These are phyloP conservation scores for Megacollybia platyphylla DNA, from an alignment of 1,284 basidiomycete genomes.

Conservation along the genomic window DNA sequence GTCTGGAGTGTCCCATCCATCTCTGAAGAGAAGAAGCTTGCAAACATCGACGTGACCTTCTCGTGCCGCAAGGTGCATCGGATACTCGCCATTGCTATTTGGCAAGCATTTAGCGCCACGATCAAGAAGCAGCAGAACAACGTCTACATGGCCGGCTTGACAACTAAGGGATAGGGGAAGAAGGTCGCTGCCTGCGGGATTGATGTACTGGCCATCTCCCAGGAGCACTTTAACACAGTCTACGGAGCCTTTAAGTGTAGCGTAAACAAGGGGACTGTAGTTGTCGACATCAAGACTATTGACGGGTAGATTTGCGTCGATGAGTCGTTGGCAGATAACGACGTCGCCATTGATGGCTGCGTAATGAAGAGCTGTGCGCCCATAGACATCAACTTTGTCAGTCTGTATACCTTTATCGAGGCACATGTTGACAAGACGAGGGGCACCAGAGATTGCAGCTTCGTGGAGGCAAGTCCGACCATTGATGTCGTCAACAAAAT, in stretches of 20 bases:
- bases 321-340: conserved; percentile 63
- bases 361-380: conserved; percentile 90
- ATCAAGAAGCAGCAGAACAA: conserved; percentile 68
- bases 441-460: conserved; percentile 75
- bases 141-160: conserved; percentile 79
- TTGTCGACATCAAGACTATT: conserved; percentile 84
- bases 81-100: conserved; percentile 92
- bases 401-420: conserved; percentile 61
- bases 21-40: conserved; percentile 58
- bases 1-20: conserved; percentile 84
- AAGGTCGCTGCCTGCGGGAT: conserved; percentile 55
- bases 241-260: conserved; percentile 78
- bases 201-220: conserved; percentile 48
- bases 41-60: conserved; percentile 86
- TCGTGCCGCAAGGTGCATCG: conserved; percentile 95
- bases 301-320: conserved; percentile 57
- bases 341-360: conserved; percentile 89
- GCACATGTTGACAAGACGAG: conserved; percentile 76
- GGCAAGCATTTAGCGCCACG: conserved; percentile 71
- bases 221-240: conserved; percentile 74
- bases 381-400: conserved; percentile 76
- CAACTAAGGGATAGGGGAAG: conserved; percentile 88
- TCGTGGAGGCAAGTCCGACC: conserved; percentile 93
- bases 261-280: conserved; percentile 88
- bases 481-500: conserved; percentile 95